Evolutionary conservation across 129 eudicot genomes (phyloP), one percentile per base, ranked within the genome.

Genomic region (Heracleum sosnowskyi): DNA sequence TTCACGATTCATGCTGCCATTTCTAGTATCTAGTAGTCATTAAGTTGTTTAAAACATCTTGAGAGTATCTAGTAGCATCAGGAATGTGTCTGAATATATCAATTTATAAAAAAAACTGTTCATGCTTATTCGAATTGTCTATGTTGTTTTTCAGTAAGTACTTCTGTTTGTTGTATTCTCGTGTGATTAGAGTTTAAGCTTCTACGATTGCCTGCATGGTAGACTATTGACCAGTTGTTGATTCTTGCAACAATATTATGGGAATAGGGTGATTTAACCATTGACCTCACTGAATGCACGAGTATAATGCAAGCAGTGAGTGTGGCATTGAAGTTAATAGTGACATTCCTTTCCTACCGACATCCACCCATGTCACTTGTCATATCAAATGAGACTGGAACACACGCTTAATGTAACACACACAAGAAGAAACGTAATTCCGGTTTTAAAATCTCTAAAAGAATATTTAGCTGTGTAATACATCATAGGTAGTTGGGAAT

Each of bases 1-100:
- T 74, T 90, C 97, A 76, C 97, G 99, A 49, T 90, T 92, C 57
- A 7, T 96, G 72, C 83, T 96, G 49, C 99, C 99, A 22, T 79
- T 79, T 69, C 85, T 96, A 80, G 99, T 96, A 82, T 79, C 45
- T 69, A 24, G 13, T 79, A 74, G 53, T 36, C 22, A 77, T 45
- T 49, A 37, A 69, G 57, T 15, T 20, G 44, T 33, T 74, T 44
- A 31, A 76, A n/a, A 47, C 24, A 29, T 60, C 36, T 13, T 16
- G 34, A 7, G 39, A 62, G 53, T 55, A n/a, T n/a, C n/a, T n/a
- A n/a, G n/a, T n/a, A n/a, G n/a, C n/a, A n/a, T n/a, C n/a, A n/a
- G n/a, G n/a, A n/a, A n/a, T n/a, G n/a, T n/a, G n/a, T n/a, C n/a
- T n/a, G n/a, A n/a, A n/a, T n/a, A n/a, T n/a, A n/a, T n/a, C n/a